Evolutionary conservation across 129 eudicot genomes (phyloP), one percentile per base, ranked within the genome.

Genomic region (Flaveria robusta): DNA sequence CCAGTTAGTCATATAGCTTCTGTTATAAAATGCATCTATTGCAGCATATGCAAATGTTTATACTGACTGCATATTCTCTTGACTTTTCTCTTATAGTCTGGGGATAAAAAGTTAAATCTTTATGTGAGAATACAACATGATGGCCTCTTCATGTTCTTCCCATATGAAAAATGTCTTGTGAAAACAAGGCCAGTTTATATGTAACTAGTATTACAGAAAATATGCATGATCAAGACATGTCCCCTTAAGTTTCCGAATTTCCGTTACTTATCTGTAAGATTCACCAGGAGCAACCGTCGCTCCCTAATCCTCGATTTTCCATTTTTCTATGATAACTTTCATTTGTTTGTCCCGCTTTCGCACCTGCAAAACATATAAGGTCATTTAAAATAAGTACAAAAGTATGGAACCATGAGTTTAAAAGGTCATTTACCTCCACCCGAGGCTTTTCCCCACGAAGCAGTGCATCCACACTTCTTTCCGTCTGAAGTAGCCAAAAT

Each of bases 401-500:
- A 66, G 37, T 20, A 15, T 3, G 26, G 54, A 76, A 76, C 42
- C 22, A 59, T 45, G 58, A 69, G 68, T 20, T n/a, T 73, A 26
- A 65, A 39, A 66, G 70, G 71, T 74, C 12, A 66, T 65, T 83
- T 86, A 91, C 97, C 94, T 91, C 97, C 78, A 91, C 97, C 23
- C 86, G 81, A 19, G 97, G 97, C 77, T 72, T 85, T 81, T 76
- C 86, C 77, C 87, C 89, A 3, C 71, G 82, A 60, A 91, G 97
- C 77, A 91, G 83, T 7, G 74, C 85, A 71, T 91, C 97, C 84
- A 91, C 93, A 65, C 97, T 91, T 80, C 74, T 86, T 74, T 83
- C 88, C 0, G 94, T 88, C 97, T 91, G 81, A 66, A 74, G 23
- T 27, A 24, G 16, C 9, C 15, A 3, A 43, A 43, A 9, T n/a